Base-by-base conservation (phyloP, 805 yeast genomes). In the Kazachstania taianensis region DNA sequence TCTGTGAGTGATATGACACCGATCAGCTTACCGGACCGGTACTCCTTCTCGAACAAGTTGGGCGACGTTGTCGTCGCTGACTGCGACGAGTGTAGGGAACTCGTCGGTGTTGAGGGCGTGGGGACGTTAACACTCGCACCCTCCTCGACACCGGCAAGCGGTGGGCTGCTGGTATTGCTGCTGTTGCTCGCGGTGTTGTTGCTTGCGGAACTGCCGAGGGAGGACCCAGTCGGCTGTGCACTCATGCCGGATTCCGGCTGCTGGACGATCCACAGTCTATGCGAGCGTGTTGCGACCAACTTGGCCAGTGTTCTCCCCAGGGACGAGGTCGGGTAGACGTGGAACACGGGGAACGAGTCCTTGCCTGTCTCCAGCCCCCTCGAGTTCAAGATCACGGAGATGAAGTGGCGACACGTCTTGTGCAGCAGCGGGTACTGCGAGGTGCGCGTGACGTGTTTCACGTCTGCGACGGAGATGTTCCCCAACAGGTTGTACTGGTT, bases 281-380 rank as follows among this genome's bases (percentile, higher is more conserved):
- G 98, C 2, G 95, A 75, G 57, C 80, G 79, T 1, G 98, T 89
- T 5, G 98, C 97, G 10, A 89, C 97, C 47, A 89, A 66, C 57
- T 92, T 89, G 23, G 97, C 97, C 52, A 92, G 72, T 7, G 94
- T 85, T 57, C 95, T 73, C 23, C 85, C 94, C 34, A 92, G 67
- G 0, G 92, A 78, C 7, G 94, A 75, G 28, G 72, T 70, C 41
- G 75, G 73, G 43, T 83, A 79, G 18, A 89, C 96, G 57, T 89
- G 94, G 70, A 89, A 89, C 28, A 92, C 89, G 13, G 98, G 98
- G 68, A 81, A 89, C 28, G 94, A 85, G 63, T 89, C 98, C 59
- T 87, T 86, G 53, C 86, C 87, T 32, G 49, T 56, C 51, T 81
- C 94, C 22, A 89, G 69, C 15, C 98, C 98, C 53, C 95, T 78